Percentiles rank a stretch among this genome's conserved stretches.
These are phyloP conservation scores for Dendrobium huoshanense DNA, from an alignment of 106 monocot genomes.

Conservation along the genomic window DNA sequence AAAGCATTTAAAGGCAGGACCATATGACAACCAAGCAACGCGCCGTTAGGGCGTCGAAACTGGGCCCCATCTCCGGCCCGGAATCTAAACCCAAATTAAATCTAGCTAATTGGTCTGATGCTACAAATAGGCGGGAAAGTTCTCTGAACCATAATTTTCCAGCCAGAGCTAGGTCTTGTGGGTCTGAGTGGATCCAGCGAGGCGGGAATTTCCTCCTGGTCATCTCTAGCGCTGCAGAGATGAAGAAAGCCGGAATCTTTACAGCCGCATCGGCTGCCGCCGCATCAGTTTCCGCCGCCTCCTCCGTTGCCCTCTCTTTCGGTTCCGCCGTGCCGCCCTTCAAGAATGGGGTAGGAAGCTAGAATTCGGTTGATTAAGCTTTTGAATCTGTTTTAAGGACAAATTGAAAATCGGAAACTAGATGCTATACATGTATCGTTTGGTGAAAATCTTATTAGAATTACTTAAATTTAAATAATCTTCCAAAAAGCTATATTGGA, in stretches of 20 bases:
- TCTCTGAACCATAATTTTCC: not conserved
- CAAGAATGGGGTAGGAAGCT: not conserved
- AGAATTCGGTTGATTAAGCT: not conserved
- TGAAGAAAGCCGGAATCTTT: conserved; percentile 27
- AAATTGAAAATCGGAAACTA: too few species aligned
- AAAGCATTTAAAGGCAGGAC: not conserved
- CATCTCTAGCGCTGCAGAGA: not conserved
- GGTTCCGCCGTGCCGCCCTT: not conserved
- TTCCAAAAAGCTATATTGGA: too few species aligned
- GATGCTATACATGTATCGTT: too few species aligned
- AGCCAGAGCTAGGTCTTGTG: not conserved
- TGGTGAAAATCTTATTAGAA: too few species aligned
- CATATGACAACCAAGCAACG: not conserved
- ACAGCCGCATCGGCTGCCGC: conserved; percentile 21
- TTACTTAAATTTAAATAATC: too few species aligned
- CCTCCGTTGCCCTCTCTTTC: not conserved
- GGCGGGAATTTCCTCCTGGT: not conserved
- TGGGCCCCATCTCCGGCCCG: not conserved
- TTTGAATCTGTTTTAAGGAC: too few species aligned
- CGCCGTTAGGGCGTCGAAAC: not conserved
- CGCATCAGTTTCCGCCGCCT: not conserved
- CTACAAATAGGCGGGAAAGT: conserved; percentile 4
- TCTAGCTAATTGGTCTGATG: not conserved
- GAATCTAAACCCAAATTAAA: conserved; percentile 4
- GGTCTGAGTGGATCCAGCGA: not conserved